Evolutionary conservation across 1,139 yeast species (phyloP).

Genomic region (Taphrina betulina): DNA sequence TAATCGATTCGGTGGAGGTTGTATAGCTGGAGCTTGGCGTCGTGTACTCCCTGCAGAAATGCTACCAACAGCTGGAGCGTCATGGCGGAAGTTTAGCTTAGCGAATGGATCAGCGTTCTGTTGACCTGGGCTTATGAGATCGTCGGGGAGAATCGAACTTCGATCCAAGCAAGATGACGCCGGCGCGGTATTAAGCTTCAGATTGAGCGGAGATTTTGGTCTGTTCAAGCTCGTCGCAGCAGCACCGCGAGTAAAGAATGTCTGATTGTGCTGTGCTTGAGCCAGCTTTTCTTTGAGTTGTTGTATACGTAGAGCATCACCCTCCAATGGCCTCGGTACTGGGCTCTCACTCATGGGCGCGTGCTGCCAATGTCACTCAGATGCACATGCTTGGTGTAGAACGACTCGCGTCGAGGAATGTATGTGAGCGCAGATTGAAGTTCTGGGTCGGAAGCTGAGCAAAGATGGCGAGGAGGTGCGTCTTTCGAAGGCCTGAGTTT

Average conservation of each 20-base stretch:
- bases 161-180: neutral
- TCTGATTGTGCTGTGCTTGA: slow-evolving; percentile 21
- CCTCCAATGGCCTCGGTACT: slow-evolving; percentile 17
- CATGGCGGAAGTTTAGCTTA: neutral
- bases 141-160: neutral
- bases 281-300: slow-evolving; percentile 16
- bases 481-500: too few relatives aligned
- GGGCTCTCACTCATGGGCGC: slow-evolving; percentile 2
- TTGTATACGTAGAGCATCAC: slow-evolving; percentile 29
- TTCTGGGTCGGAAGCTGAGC: too few relatives aligned
- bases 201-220: too few relatives aligned
- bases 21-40: neutral
- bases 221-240: too few relatives aligned
- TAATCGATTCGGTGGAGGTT: too few relatives aligned
- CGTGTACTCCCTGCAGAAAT: neutral
- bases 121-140: neutral
- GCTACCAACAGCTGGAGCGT: neutral
- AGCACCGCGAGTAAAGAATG: too few relatives aligned
- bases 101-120: neutral
- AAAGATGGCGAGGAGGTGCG: too few relatives aligned
- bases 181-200: neutral
- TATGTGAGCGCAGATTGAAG: too few relatives aligned
- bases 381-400: too few relatives aligned
- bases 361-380: too few relatives aligned
- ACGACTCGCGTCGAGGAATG: too few relatives aligned